A percentile compares a stretch with the other conserved stretches of the same genome.
Evolutionary conservation across 2,329 filamentous ascomycete species (phyloP).

Genomic region (Diaporthe amygdali): DNA sequence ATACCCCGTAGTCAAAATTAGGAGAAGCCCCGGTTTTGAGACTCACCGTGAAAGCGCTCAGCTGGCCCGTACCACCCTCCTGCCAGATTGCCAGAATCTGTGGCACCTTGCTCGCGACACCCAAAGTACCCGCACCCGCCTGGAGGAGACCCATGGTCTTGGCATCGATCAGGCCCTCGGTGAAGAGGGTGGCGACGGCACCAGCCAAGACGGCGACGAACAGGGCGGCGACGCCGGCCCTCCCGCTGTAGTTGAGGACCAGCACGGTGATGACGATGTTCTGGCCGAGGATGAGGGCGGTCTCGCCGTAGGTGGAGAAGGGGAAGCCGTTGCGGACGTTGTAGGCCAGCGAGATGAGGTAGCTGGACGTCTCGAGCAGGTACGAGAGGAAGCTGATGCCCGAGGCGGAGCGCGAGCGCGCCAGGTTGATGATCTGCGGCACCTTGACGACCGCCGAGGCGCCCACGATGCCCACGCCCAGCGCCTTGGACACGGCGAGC

Average conservation of each 20-base stretch:
- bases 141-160: slow-evolving; percentile 76
- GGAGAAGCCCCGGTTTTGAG: neutral
- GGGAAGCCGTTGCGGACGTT: slow-evolving; percentile 90
- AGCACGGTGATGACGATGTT: slow-evolving; percentile 89
- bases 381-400: slow-evolving; percentile 92
- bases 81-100: slow-evolving; percentile 88
- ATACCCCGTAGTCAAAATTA: too few relatives aligned
- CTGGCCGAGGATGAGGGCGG: slow-evolving; percentile 87
- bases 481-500: slow-evolving; percentile 87
- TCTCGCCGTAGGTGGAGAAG: slow-evolving; percentile 97
- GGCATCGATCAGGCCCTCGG: slow-evolving; percentile 66
- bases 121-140: slow-evolving; percentile 80
- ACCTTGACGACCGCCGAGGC: slow-evolving; percentile 94
- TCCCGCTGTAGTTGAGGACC: slow-evolving; percentile 82
- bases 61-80: slow-evolving; percentile 88
- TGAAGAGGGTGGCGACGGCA: slow-evolving; percentile 73
- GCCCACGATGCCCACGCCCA: slow-evolving; percentile 92
- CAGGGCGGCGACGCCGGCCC: slow-evolving; percentile 69
- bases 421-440: slow-evolving; percentile 92
- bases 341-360: slow-evolving; percentile 90
- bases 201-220: slow-evolving; percentile 80
- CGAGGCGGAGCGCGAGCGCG: slow-evolving; percentile 77
- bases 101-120: slow-evolving; percentile 89
- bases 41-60: slow-evolving; percentile 94
- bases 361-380: slow-evolving; percentile 86